Base-by-base conservation (phyloP, 169 alveolate genomes). In the Babesia ovis region DNA sequence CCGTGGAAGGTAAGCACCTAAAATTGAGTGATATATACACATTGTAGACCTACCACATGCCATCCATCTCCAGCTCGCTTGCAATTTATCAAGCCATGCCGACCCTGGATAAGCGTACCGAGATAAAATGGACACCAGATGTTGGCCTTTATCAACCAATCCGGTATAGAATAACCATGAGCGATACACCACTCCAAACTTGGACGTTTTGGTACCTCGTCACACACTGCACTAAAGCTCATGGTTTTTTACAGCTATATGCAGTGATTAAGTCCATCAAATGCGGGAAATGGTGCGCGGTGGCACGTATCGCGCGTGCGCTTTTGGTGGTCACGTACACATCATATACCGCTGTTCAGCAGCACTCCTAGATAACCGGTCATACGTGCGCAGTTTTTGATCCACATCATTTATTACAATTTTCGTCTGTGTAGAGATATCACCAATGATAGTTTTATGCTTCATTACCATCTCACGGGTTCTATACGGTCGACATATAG, bases 1-100 rank as follows among this genome's bases (percentile, higher is more conserved):
- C 94, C 94, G 67, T 89, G 94, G 77, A 89, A 89, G 1, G 92
- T 89, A 27, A 89, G 66, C 3, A 81, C 85, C 84, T 81, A 50
- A 4, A 5, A 16, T 16, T 9, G 16, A 5, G 35, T 8, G 25
- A n/a, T 16, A 4, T 3, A 0, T 3, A 0, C 35, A 18, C 8
- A 5, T 0, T 2, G 2, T n/a, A 29, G 2, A 64, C 74, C 14
- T 64, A 64, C 74, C 53, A 64, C 74, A 25, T 50, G 74, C 37
- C 5, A 16, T 12, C 74, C 74, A 35, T 77, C 80, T 31, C 94
- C 94, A 14, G 48, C 86, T 22, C 76, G 48, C 55, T 79, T 77
- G 77, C 81, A 89, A 64, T 84, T 85, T 35, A 85, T 68, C 14
- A 72, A 69, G 5, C 94, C 94, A 66, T 89, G 76, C 22, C 72